Base-by-base conservation (phyloP, 2,329 filamentous ascomycete species). In the Decorospora gaudefroyi region DNA sequence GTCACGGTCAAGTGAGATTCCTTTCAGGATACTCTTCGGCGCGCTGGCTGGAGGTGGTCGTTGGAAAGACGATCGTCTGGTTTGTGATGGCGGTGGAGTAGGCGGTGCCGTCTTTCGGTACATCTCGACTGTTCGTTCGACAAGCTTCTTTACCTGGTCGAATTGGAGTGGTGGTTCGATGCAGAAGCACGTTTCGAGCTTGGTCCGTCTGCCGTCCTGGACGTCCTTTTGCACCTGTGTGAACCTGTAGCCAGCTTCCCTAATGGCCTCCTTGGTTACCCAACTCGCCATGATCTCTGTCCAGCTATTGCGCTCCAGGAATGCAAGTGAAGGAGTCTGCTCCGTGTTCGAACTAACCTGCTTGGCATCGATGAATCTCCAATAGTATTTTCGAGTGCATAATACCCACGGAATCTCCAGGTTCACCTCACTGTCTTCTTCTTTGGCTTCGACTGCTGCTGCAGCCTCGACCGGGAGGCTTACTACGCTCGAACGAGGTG, bases 111-210 rank as follows among this genome's bases (percentile, higher is more conserved):
- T 63, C 29, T 62, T 55, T 8, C 68, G 62, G 25, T 65, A 70
- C 3, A 71, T 56, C 15, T 70, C 64, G 3, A 70, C 67, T 2
- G 68, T 71, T n/a, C 68, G 61, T 47, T 72, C 69, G 3, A 72
- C 68, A 6, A 72, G 65, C 4, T 43, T 49, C 26, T 67, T 61
- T 18, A 72, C 53, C 53, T 70, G 59, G 6, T 59, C 57, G 30
- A 70, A 72, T 9, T 64, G 64, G 16, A 72, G 49, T 3, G 67
- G 53, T 16, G 53, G 55, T 33, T 67, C 54, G 17, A 72, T 68
- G 34, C 55, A 60, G 42, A 70, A 71, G 50, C 61, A 67, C 0
- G 64, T 64, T 34, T 71, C 68, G 16, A 68, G 58, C 29, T 43
- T 63, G 5, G 66, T 71, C 12, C 62, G 56, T n/a, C 61, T 52